phyloP scores from a whole-genome alignment of 2,329 filamentous ascomycete species.

The Graphiopsis chlorocephala region DNA sequence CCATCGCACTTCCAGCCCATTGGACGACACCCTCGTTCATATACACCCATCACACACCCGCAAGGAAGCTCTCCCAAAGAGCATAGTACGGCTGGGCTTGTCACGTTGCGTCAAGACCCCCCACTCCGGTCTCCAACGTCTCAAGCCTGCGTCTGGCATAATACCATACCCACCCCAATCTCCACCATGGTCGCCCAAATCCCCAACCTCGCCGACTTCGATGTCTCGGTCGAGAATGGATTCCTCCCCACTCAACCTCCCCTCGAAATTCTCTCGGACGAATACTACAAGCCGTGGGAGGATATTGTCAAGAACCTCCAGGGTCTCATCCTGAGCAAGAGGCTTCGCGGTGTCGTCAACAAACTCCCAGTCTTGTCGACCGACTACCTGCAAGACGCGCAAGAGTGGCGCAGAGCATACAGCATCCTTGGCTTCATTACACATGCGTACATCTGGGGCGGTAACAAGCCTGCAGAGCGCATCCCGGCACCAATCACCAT shows the following conservation, averaged over 20 bases:
- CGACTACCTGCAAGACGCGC: slow-evolving; percentile 72
- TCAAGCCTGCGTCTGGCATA: slow-evolving; percentile 37
- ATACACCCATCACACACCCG: neutral
- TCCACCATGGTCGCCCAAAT: slow-evolving; percentile 42
- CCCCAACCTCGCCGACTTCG: slow-evolving; percentile 68
- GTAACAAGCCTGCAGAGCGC: slow-evolving; percentile 64
- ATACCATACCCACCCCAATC: slow-evolving; percentile 17
- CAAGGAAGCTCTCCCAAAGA: neutral
- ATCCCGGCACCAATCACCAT: slow-evolving; percentile 80
- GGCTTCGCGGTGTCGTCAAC: slow-evolving; percentile 76
- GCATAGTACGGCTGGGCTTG: slow-evolving; percentile 34
- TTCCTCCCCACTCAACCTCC: slow-evolving; percentile 84
- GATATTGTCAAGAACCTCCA: slow-evolving; percentile 81
- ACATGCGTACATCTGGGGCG: slow-evolving; percentile 89
- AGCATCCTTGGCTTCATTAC: slow-evolving; percentile 73
- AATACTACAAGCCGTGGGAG: slow-evolving; percentile 96
- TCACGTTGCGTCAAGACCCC: slow-evolving; percentile 30
- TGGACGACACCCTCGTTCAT: slow-evolving; percentile 2
- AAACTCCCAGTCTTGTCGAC: slow-evolving; percentile 80
- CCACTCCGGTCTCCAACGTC: slow-evolving; percentile 29
- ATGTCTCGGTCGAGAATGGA: slow-evolving; percentile 72
- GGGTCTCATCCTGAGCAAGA: slow-evolving; percentile 77
- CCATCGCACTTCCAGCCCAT: neutral
- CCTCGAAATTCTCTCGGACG: slow-evolving; percentile 74
- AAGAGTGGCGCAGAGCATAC: slow-evolving; percentile 90